Evolutionary conservation across 257 asterid species (phyloP).

Genomic region (Solanum chilense): DNA sequence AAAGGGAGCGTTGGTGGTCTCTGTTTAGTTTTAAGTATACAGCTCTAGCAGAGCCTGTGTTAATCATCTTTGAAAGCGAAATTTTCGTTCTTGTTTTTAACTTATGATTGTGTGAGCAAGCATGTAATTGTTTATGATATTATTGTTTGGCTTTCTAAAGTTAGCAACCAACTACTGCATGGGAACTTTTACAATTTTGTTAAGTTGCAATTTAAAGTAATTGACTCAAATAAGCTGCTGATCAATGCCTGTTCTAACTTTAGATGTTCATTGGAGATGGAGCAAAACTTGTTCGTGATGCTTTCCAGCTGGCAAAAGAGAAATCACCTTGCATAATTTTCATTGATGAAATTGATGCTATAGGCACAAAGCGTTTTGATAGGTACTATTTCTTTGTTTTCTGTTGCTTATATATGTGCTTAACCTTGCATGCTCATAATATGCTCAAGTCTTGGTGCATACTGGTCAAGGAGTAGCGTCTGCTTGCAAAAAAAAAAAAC

Average conservation of each 20-base stretch:
- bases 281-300: slow-evolving; percentile 93
- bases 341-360: slow-evolving; percentile 94
- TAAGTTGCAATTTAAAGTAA: background rate
- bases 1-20: background rate
- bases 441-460: background rate
- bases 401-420: background rate
- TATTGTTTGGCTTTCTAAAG: background rate
- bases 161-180: background rate
- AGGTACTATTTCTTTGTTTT: slow-evolving; percentile 28
- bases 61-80: background rate
- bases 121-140: background rate
- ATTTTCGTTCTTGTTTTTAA: background rate
- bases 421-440: background rate
- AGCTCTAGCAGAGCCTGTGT: background rate
- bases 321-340: slow-evolving; percentile 92
- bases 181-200: background rate
- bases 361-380: slow-evolving; percentile 87
- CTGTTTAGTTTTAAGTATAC: background rate
- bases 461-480: background rate
- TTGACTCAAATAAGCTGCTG: background rate
- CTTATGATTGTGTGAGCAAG: background rate
- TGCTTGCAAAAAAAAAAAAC: background rate
- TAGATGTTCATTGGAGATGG: slow-evolving; percentile 92
- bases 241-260: slow-evolving; percentile 1
- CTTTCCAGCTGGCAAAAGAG: slow-evolving; percentile 88